These are phyloP conservation scores for Mycena indigotica DNA, from an alignment of 768 basidiomycete species.

Conservation along the genomic window DNA sequence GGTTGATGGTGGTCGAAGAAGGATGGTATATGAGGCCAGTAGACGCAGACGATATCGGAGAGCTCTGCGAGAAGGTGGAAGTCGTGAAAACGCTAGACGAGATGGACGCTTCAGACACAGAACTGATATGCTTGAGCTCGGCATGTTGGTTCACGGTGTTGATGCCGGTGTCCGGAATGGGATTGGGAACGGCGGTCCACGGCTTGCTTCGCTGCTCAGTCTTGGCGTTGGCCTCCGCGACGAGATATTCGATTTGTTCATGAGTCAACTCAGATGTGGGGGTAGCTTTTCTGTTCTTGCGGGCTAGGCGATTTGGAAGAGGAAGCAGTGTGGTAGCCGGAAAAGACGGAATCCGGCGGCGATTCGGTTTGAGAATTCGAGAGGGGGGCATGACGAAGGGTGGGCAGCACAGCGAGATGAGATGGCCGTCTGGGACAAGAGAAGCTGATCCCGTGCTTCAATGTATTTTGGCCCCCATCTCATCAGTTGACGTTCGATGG, in stretches of 20 bases:
- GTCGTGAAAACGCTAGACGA: too few relatives aligned
- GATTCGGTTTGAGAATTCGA: not conserved
- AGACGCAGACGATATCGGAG: not conserved
- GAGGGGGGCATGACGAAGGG: not conserved
- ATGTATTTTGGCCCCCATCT: not conserved
- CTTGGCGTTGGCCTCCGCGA: slow-evolving; percentile 16
- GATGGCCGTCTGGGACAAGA: too few relatives aligned
- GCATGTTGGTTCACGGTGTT: slow-evolving; percentile 31
- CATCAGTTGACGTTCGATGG: not conserved
- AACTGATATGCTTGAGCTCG: slow-evolving; percentile 26
- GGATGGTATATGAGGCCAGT: not conserved
- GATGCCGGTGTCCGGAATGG: slow-evolving; percentile 48
- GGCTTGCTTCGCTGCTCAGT: slow-evolving; percentile 28
- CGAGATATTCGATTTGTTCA: slow-evolving; percentile 19
- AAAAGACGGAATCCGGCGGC: not conserved
- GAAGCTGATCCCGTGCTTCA: not conserved
- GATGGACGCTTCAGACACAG: slow-evolving; percentile 25
- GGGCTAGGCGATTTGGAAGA: slow-evolving; percentile 21
- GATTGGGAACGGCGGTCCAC: slow-evolving; percentile 48
- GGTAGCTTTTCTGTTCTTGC: slow-evolving; percentile 17
- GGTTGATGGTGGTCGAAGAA: slow-evolving; percentile 3
- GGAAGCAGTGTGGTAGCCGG: not conserved
- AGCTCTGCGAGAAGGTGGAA: not conserved
- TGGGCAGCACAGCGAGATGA: not conserved
- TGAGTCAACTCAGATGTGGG: slow-evolving; percentile 15